Evolutionary conservation across 2,329 filamentous ascomycete genomes (phyloP).

Genomic region (Fusarium falciforme): DNA sequence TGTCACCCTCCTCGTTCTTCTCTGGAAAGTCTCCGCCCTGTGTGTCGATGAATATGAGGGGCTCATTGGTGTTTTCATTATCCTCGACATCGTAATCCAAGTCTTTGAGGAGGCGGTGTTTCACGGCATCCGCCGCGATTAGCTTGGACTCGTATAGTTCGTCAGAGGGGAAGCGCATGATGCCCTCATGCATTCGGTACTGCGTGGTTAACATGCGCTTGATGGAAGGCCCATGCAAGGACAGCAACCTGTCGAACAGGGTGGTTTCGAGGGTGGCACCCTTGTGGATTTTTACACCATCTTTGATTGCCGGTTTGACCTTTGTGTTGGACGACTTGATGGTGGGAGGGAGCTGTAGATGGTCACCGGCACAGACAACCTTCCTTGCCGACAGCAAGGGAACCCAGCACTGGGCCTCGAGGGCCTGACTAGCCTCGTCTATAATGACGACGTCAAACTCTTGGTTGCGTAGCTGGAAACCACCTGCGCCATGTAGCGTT

Average conservation of each 20-base stretch:
- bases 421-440: constrained; percentile 94
- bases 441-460: constrained; percentile 94
- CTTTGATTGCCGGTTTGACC: constrained; percentile 52
- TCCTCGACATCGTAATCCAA: constrained; percentile 81
- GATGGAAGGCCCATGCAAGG: constrained; percentile 82
- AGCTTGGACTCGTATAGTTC: constrained; percentile 88
- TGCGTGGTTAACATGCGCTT: constrained; percentile 97
- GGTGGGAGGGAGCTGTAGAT: constrained; percentile 92
- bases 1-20: constrained; percentile 78
- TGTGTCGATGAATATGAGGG: constrained; percentile 94
- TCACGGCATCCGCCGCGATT: constrained; percentile 83
- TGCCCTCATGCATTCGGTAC: constrained; percentile 96
- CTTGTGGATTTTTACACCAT: constrained; percentile 55
- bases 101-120: constrained; percentile 78
- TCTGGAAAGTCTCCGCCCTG: constrained; percentile 94
- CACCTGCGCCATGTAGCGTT: constrained; percentile 91
- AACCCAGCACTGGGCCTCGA: constrained; percentile 98
- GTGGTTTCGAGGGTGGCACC: constrained; percentile 83
- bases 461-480: constrained; percentile 82
- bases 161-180: constrained; percentile 94
- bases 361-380: constrained; percentile 91
- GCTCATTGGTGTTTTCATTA: constrained; percentile 87
- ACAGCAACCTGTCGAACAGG: constrained; percentile 88
- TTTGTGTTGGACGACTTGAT: constrained; percentile 82
- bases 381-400: constrained; percentile 84